Evolutionary conservation across 192 early-diverging fungal species (phyloP).

Genomic region (Obelidium mucronatum): DNA sequence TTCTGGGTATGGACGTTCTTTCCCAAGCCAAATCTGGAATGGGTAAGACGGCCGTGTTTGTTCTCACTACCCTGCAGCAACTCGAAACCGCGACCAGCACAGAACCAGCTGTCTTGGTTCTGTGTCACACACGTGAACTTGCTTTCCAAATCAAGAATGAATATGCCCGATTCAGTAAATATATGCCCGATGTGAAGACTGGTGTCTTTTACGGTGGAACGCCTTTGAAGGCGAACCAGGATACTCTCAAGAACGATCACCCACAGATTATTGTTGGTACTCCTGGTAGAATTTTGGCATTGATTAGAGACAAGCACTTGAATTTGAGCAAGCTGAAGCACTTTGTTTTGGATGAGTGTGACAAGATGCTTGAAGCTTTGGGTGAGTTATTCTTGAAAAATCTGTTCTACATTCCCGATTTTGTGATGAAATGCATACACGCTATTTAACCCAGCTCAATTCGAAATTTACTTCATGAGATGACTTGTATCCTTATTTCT

Average conservation of each 20-base stretch:
- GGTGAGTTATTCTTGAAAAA: conserved; percentile 70
- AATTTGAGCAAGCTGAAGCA: conserved; percentile 87
- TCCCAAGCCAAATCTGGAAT: conserved; percentile 99
- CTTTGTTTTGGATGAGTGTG: conserved; percentile 99
- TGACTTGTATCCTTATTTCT: background rate
- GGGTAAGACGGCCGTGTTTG: conserved; percentile 99
- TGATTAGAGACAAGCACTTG: conserved; percentile 87
- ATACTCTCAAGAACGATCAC: conserved; percentile 87
- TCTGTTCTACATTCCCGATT: conserved; percentile 8
- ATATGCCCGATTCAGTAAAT: conserved; percentile 95
- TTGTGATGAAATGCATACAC: background rate
- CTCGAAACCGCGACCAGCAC: conserved; percentile 62
- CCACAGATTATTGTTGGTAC: conserved; percentile 98
- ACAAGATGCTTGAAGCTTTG: conserved; percentile 93
- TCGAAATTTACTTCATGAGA: too few relatives aligned
- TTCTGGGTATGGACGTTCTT: conserved; percentile 95
- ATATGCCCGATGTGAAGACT: conserved; percentile 90
- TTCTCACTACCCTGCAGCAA: conserved; percentile 93
- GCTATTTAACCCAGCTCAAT: conserved; percentile 21
- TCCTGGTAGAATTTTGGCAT: conserved; percentile 89
- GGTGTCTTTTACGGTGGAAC: conserved; percentile 95
- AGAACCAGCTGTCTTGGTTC: conserved; percentile 82
- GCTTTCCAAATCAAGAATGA: conserved; percentile 99
- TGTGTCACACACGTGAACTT: conserved; percentile 98
- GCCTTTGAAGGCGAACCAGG: conserved; percentile 77